Evolutionary conservation across 495 filamentous ascomycete species (phyloP).

Genomic region (Hypoxylon cercidicola): DNA sequence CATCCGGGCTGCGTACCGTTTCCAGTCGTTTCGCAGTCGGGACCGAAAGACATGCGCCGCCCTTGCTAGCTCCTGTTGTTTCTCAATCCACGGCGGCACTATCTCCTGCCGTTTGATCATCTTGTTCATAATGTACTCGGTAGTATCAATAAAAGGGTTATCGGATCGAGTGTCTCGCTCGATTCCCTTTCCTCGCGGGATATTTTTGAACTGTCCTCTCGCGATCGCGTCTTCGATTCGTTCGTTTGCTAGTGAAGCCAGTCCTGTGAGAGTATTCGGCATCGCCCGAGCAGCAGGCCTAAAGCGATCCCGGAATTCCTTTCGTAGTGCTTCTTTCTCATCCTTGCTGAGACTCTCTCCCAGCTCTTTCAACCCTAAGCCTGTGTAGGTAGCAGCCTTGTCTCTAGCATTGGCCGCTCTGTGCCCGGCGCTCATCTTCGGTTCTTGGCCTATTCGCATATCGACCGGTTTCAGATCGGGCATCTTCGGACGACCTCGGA

Average conservation of each 20-base stretch:
- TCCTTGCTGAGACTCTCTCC: slow-evolving; percentile 68
- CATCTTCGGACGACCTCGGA: slow-evolving; percentile 59
- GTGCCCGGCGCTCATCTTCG: slow-evolving; percentile 57
- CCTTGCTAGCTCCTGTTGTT: slow-evolving; percentile 88
- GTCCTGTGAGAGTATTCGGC: slow-evolving; percentile 80
- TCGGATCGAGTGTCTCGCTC: slow-evolving; percentile 83
- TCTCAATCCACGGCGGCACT: slow-evolving; percentile 91
- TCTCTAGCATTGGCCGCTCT: slow-evolving; percentile 84
- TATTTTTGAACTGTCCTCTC: slow-evolving; percentile 88
- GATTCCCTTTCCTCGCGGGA: slow-evolving; percentile 81
- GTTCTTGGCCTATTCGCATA: slow-evolving; percentile 62
- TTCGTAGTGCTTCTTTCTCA: slow-evolving; percentile 74
- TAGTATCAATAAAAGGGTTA: slow-evolving; percentile 94
- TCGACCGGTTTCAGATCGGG: slow-evolving; percentile 66
- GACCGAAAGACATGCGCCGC: slow-evolving; percentile 75
- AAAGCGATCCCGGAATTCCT: slow-evolving; percentile 84
- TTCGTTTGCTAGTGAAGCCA: slow-evolving; percentile 88
- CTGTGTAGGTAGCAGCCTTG: slow-evolving; percentile 74
- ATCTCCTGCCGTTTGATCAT: slow-evolving; percentile 96
- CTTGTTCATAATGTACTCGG: slow-evolving; percentile 98
- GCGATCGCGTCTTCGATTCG: slow-evolving; percentile 95
- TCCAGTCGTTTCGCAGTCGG: slow-evolving; percentile 85
- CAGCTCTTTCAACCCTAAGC: slow-evolving; percentile 62
- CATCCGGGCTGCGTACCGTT: slow-evolving; percentile 79
- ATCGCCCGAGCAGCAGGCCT: slow-evolving; percentile 75